Evolutionary conservation across 2,329 filamentous ascomycete species (phyloP).

Genomic region (Arthrobotrys entomopaga): DNA sequence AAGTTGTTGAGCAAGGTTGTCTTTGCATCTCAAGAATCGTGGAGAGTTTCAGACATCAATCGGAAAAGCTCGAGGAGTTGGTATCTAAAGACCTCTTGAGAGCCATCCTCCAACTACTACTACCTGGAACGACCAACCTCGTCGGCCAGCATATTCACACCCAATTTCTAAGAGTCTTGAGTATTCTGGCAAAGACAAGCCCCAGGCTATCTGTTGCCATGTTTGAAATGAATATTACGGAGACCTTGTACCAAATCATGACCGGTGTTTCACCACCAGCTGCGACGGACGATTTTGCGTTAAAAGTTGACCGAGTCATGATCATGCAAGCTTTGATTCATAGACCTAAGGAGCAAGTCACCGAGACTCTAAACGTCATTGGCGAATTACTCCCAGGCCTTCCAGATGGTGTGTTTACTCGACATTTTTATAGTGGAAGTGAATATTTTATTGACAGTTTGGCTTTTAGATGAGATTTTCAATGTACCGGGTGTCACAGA

Average conservation of each 20-base stretch:
- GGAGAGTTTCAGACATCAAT: conserved; percentile 92
- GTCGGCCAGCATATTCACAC: conserved; percentile 96
- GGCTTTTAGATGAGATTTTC: conserved; percentile 64
- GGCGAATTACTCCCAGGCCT: conserved; percentile 89
- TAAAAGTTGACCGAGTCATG: conserved; percentile 92
- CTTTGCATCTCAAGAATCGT: conserved; percentile 95
- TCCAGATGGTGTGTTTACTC: conserved; percentile 65
- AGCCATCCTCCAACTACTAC: conserved; percentile 83
- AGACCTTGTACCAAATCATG: conserved; percentile 95
- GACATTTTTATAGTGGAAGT: conserved; percentile 56
- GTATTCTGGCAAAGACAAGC: conserved; percentile 89
- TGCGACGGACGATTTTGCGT: conserved; percentile 78
- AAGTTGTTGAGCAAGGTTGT: conserved; percentile 95
- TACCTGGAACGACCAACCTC: conserved; percentile 94
- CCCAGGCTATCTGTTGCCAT: conserved; percentile 86
- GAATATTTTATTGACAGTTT: conserved; percentile 60
- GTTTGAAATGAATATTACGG: conserved; percentile 95
- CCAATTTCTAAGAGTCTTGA: conserved; percentile 89
- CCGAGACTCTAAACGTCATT: conserved; percentile 96
- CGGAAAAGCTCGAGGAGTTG: conserved; percentile 88
- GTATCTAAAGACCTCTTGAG: conserved; percentile 87
- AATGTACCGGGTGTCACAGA: conserved; percentile 61
- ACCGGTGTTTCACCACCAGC: conserved; percentile 92
- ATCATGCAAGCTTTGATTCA: conserved; percentile 99
- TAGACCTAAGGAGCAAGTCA: conserved; percentile 92